A percentile compares a stretch with the other conserved stretches of the same genome.
These are phyloP conservation scores for Ceratobasidium papillatum DNA, from an alignment of 1,284 basidiomycete genomes.

Conservation along the genomic window DNA sequence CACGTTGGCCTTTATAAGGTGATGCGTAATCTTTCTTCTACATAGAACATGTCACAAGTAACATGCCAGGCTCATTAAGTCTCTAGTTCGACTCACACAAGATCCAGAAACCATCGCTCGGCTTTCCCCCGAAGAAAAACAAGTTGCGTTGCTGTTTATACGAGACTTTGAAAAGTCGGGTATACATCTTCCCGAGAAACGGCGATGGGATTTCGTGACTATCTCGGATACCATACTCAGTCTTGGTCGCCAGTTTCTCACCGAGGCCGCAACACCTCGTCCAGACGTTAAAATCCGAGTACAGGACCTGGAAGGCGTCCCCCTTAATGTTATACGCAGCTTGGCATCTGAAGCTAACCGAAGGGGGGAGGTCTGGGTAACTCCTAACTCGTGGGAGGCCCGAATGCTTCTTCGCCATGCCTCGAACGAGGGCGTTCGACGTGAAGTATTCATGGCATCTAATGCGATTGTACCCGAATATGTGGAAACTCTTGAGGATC, in stretches of 20 bases:
- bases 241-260: slow-evolving; percentile 87
- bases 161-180: slow-evolving; percentile 98
- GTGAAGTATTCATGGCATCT: slow-evolving; percentile 79
- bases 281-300: slow-evolving; percentile 50
- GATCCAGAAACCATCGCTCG: slow-evolving; percentile 48
- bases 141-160: slow-evolving; percentile 93
- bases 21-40: slow-evolving; percentile 51
- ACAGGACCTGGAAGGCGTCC: slow-evolving; percentile 50
- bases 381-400: slow-evolving; percentile 86
- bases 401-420: slow-evolving; percentile 92
- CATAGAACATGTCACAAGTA: slow-evolving; percentile 7
- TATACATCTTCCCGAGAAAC: slow-evolving; percentile 82
- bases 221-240: slow-evolving; percentile 93
- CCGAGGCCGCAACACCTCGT: slow-evolving; percentile 66
- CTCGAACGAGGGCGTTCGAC: slow-evolving; percentile 80
- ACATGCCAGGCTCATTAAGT: slow-evolving; percentile 24
- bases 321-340: slow-evolving; percentile 32
- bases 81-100: slow-evolving; percentile 49
- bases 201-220: slow-evolving; percentile 85
- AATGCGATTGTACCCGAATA: slow-evolving; percentile 76
- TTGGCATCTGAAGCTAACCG: slow-evolving; percentile 47
- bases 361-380: slow-evolving; percentile 66
- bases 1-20: slow-evolving; percentile 93
- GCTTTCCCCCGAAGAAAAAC: slow-evolving; percentile 56
- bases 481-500: slow-evolving; percentile 75